These are phyloP conservation scores for Isatis lusitanica DNA, from an alignment of 441 rosid species.

Conservation along the genomic window DNA sequence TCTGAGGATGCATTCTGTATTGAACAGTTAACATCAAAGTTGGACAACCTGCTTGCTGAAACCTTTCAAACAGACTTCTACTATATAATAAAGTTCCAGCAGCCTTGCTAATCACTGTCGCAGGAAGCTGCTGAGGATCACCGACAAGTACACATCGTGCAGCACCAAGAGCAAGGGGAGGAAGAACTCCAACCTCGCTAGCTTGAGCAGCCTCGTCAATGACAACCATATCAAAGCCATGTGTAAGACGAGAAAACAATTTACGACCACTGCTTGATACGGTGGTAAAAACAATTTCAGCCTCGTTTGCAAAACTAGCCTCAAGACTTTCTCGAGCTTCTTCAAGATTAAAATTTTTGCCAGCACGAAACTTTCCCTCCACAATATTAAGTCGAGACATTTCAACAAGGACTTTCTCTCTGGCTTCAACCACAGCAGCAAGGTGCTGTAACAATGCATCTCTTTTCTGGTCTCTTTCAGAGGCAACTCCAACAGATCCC, in stretches of 20 bases:
- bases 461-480: slow-evolving; percentile 93
- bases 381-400: slow-evolving; percentile 93
- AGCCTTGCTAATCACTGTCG: slow-evolving; percentile 97
- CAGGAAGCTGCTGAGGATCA: slow-evolving; percentile 99
- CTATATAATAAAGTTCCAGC: slow-evolving; percentile 95
- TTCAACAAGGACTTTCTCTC: slow-evolving; percentile 95
- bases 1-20: slow-evolving; percentile 97
- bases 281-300: slow-evolving; percentile 98
- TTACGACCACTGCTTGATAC: slow-evolving; percentile 99
- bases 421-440: slow-evolving; percentile 90
- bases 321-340: slow-evolving; percentile 97
- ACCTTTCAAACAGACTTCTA: slow-evolving; percentile 98
- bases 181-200: slow-evolving; percentile 94
- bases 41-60: slow-evolving; percentile 97
- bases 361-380: slow-evolving; percentile 76
- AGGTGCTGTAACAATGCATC: slow-evolving; percentile 84
- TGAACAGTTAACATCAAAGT: slow-evolving; percentile 94
- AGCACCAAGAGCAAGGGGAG: slow-evolving; percentile 97
- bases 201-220: slow-evolving; percentile 99
- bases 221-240: slow-evolving; percentile 99
- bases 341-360: slow-evolving; percentile 81
- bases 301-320: slow-evolving; percentile 99
- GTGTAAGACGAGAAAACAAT: slow-evolving; percentile 95
- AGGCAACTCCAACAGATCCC: slow-evolving; percentile 98
- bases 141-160: slow-evolving; percentile 99